Evolutionary conservation across 148 eudicot genomes (phyloP), one percentile per base, ranked within the genome.

Genomic region (Cornus kousa): DNA sequence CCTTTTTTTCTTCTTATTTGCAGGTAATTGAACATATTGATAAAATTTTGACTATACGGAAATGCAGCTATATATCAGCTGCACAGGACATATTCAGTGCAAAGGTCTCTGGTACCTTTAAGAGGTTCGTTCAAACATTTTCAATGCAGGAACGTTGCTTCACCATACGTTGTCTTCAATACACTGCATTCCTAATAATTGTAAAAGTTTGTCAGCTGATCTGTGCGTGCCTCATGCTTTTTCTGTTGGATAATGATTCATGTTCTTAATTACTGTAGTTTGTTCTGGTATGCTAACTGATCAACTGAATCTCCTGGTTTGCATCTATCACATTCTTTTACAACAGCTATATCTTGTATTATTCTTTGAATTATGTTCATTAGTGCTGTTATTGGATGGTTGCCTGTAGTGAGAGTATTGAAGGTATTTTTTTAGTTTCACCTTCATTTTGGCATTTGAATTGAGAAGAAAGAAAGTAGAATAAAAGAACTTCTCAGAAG

Each of bases 41-140:
- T 78, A 93, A 93, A 86, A 75, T 95, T 81, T 84, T 89, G 72
- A 86, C 93, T n/a, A 82, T 89, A 35, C 88, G 93, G 83, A 88
- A 83, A 79, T 87, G 91, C 83, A 87, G 90, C 88, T 95, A 85
- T 83, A 85, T 93, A 70, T 87, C 94, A 78, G 98, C 97, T 76
- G 97, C 98, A 73, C 31, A 82, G 35, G 96, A 93, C 77, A 90
- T 95, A 75, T 93, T 95, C 67, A 85, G 85, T 83, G 95, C 98
- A 46, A 95, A 95, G 83, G 81, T 95, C 77, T 95, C 98, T 65
- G 98, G 98, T 75, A 93, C 97, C 81, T 90, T 95, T 74, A 95
- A 88, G 89, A 93, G 98, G 98, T 87, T 83, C 70, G 85, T 84
- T 82, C 70, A 24, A 70, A 74, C 67, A 50, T 22, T 76, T 64